These are phyloP conservation scores for Seiridium unicorne DNA, from an alignment of 2,329 filamentous ascomycete species.

Conservation along the genomic window DNA sequence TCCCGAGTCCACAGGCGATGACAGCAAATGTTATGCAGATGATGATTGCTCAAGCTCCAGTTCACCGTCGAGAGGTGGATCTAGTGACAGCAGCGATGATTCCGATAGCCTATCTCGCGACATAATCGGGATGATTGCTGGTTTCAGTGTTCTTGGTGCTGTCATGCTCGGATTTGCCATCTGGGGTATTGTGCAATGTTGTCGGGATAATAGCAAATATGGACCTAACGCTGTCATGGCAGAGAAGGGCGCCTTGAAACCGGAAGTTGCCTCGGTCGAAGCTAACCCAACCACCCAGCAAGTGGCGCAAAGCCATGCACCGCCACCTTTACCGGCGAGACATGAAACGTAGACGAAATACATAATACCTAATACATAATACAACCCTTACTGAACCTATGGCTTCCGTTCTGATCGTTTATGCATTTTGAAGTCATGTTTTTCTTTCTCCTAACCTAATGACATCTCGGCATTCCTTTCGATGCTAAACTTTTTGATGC, in stretches of 20 bases:
- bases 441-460: too few relatives aligned
- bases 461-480: too few relatives aligned
- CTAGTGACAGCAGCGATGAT: background rate
- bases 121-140: conserved; percentile 7
- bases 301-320: background rate
- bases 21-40: background rate
- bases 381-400: background rate
- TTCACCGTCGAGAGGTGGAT: background rate
- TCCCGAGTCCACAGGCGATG: conserved; percentile 20
- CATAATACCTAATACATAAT: background rate
- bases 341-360: background rate
- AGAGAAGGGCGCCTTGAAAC: background rate
- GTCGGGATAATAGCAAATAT: conserved; percentile 3
- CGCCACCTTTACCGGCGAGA: background rate
- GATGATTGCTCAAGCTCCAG: background rate
- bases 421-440: too few relatives aligned
- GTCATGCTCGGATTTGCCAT: conserved; percentile 8
- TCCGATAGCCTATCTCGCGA: background rate
- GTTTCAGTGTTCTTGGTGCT: conserved; percentile 1
- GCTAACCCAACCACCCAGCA: background rate
- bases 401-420: too few relatives aligned
- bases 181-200: conserved; percentile 8
- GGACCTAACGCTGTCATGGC: background rate
- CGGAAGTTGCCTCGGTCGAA: background rate
- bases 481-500: too few relatives aligned